Conservation (phyloP, 2,329 filamentous ascomycete species). For the Epichloe gansuensis region DNA sequence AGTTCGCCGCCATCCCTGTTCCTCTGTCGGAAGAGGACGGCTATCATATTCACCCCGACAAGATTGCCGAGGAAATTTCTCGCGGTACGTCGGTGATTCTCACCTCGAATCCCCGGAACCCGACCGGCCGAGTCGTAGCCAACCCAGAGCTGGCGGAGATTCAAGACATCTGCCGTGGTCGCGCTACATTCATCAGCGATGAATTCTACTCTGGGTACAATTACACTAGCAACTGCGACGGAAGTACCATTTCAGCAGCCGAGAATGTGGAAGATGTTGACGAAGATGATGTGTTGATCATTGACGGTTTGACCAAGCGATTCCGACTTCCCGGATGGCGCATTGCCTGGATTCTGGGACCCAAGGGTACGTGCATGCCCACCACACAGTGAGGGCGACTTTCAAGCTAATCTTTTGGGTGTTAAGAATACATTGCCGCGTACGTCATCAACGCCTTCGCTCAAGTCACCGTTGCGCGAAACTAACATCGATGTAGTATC, state of each 20-base stretch:
- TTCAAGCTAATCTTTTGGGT: background rate
- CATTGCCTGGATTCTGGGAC: conserved; percentile 90
- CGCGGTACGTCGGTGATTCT: conserved; percentile 79
- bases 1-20: conserved; percentile 79
- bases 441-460: conserved; percentile 19
- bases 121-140: conserved; percentile 75
- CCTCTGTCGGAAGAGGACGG: conserved; percentile 75
- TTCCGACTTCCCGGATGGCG: conserved; percentile 95
- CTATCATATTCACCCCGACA: conserved; percentile 88
- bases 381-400: background rate
- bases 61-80: conserved; percentile 83
- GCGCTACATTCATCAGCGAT: conserved; percentile 86
- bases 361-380: conserved; percentile 44
- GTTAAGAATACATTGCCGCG: conserved; percentile 74
- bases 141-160: conserved; percentile 81
- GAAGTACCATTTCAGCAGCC: conserved; percentile 76
- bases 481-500: conserved; percentile 35
- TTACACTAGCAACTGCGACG: conserved; percentile 86
- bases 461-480: background rate
- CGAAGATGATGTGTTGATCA: conserved; percentile 82
- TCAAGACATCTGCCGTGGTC: conserved; percentile 82
- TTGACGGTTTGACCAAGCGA: conserved; percentile 91
- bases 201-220: conserved; percentile 97
- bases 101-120: conserved; percentile 91
- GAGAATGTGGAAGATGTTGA: conserved; percentile 86